A percentile compares a stretch with the other conserved stretches of the same genome.
Evolutionary conservation across 768 basidiomycete genomes (phyloP).

Genomic region (Chalciporus chontae): DNA sequence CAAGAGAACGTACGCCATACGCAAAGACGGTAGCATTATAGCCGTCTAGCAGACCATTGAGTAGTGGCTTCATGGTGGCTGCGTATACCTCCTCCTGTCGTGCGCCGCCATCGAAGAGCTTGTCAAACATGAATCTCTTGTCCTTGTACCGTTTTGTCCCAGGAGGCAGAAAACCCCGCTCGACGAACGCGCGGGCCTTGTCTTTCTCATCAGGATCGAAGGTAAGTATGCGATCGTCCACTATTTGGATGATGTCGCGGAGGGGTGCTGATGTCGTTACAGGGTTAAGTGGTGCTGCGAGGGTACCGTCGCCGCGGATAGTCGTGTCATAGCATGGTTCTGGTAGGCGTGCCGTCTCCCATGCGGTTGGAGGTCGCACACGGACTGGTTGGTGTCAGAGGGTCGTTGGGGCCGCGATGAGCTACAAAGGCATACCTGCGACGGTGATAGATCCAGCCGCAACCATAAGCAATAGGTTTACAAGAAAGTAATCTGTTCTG

Average conservation of each 20-base stretch:
- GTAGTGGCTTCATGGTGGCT: conserved; percentile 78
- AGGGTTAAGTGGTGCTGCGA: conserved; percentile 61
- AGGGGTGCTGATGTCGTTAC: conserved; percentile 54
- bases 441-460: conserved; percentile 86
- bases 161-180: conserved; percentile 80
- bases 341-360: conserved; percentile 84
- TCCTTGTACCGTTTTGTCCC: conserved; percentile 95
- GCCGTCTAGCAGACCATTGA: conserved; percentile 84
- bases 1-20: conserved; percentile 76
- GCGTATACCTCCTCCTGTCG: conserved; percentile 86
- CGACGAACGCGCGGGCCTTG: conserved; percentile 71
- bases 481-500: neutral
- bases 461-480: conserved; percentile 48
- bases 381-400: conserved; percentile 56
- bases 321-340: conserved; percentile 65
- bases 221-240: conserved; percentile 92
- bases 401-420: neutral
- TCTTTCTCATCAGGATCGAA: conserved; percentile 96
- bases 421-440: conserved; percentile 49
- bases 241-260: conserved; percentile 78
- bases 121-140: conserved; percentile 95
- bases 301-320: conserved; percentile 81
- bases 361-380: conserved; percentile 81
- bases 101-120: conserved; percentile 79
- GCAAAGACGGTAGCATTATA: conserved; percentile 98